Conservation (phyloP, 208 protist genomes). For the Tritrichomonas foetus region DNA sequence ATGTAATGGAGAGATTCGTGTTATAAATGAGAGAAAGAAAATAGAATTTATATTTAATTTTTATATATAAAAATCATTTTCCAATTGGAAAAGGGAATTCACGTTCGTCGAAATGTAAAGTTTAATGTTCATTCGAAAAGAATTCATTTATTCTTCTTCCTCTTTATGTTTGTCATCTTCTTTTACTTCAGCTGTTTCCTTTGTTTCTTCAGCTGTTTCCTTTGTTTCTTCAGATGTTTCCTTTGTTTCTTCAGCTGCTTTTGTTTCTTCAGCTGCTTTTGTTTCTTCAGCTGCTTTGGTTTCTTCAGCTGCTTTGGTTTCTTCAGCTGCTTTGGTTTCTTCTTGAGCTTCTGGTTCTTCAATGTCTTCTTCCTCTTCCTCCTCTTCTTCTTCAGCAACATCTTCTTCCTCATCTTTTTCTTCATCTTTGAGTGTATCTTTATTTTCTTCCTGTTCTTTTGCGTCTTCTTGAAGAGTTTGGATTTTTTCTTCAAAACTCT, state of each 20-base stretch:
- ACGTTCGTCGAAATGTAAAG: too few relatives aligned
- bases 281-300: background rate
- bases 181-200: too few relatives aligned
- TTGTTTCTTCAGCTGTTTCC: background rate
- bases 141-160: too few relatives aligned
- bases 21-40: too few relatives aligned
- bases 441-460: conserved; percentile 13
- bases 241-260: background rate
- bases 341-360: background rate
- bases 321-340: background rate
- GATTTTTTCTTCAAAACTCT: background rate
- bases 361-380: background rate
- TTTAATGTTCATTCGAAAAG: too few relatives aligned
- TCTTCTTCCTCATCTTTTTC: background rate
- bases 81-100: too few relatives aligned
- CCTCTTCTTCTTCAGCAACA: background rate
- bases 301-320: background rate
- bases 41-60: too few relatives aligned
- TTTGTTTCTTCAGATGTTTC: background rate
- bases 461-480: background rate
- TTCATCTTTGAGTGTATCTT: background rate
- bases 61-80: too few relatives aligned
- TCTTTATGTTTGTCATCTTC: too few relatives aligned
- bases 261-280: background rate
- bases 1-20: too few relatives aligned